phyloP scores from a whole-genome alignment of 2,329 filamentous ascomycete species.

The Penicillium brasilianum region DNA sequence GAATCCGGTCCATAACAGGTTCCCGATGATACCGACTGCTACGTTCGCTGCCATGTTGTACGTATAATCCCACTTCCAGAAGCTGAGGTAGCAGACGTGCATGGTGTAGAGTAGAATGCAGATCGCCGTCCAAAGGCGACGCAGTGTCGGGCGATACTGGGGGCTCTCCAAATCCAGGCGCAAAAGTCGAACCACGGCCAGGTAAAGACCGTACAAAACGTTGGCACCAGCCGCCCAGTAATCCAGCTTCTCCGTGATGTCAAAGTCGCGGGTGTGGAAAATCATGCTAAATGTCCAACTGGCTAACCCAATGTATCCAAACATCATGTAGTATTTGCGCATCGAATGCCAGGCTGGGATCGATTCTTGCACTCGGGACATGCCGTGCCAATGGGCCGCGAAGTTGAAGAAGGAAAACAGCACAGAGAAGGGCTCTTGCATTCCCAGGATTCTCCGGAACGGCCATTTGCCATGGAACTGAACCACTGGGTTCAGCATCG shows the following conservation, averaged over 20 bases:
- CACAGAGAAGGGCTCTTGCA: constrained; percentile 94
- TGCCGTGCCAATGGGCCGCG: constrained; percentile 79
- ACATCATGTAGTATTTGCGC: constrained; percentile 76
- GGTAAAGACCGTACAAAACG: constrained; percentile 90
- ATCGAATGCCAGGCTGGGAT: constrained; percentile 77
- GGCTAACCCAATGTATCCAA: constrained; percentile 79
- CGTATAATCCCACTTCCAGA: constrained; percentile 89
- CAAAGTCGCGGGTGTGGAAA: constrained; percentile 90
- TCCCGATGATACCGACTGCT: constrained; percentile 76
- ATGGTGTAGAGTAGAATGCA: constrained; percentile 73
- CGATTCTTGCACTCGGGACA: constrained; percentile 69
- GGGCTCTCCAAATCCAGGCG: constrained; percentile 69
- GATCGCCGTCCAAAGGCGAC: constrained; percentile 75
- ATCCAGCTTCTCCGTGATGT: constrained; percentile 86
- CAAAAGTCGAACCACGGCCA: constrained; percentile 80
- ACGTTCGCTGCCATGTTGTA: constrained; percentile 99
- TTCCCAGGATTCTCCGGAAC: constrained; percentile 84
- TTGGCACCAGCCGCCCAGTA: constrained; percentile 92
- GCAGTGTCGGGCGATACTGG: constrained; percentile 57
- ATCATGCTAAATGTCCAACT: constrained; percentile 89
- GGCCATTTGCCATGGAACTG: constrained; percentile 99
- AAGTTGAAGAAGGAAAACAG: constrained; percentile 93
- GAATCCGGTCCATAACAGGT: constrained; percentile 84
- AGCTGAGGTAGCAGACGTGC: constrained; percentile 83
- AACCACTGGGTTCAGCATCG: constrained; percentile 70